These are phyloP conservation scores for Russula emetica DNA, from an alignment of 768 basidiomycete species.

Conservation along the genomic window DNA sequence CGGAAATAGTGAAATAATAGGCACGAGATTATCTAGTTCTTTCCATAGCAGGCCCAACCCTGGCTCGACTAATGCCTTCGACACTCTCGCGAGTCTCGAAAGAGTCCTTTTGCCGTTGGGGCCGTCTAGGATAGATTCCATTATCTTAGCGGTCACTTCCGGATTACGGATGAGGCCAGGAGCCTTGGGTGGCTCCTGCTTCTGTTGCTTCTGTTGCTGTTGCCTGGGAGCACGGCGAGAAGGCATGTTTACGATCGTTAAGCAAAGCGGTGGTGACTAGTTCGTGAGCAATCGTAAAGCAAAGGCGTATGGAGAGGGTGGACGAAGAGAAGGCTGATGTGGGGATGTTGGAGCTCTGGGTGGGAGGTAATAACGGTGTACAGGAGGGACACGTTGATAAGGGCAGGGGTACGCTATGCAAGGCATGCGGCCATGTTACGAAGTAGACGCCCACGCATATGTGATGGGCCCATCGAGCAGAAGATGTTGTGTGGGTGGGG, in stretches of 20 bases:
- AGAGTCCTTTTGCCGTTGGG: conserved; percentile 64
- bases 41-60: conserved; percentile 71
- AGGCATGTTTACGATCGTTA: conserved; percentile 17
- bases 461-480: conserved; percentile 11
- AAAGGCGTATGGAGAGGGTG: background rate
- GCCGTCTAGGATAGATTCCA: conserved; percentile 50
- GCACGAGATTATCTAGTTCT: conserved; percentile 70
- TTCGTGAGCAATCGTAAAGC: conserved; percentile 9
- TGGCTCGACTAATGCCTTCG: conserved; percentile 67
- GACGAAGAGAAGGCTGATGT: conserved; percentile 21
- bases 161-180: conserved; percentile 58
- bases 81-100: conserved; percentile 70
- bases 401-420: conserved; percentile 27
- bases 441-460: conserved; percentile 9
- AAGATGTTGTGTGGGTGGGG: background rate
- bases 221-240: conserved; percentile 19
- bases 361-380: conserved; percentile 22
- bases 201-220: conserved; percentile 15
- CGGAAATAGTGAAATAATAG: conserved; percentile 70
- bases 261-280: conserved; percentile 5
- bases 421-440: conserved; percentile 19
- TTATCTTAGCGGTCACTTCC: conserved; percentile 49
- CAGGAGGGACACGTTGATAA: conserved; percentile 27
- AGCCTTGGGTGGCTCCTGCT: conserved; percentile 48
- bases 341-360: conserved; percentile 15